Percentiles rank a stretch among this genome's conserved stretches.
These are phyloP conservation scores for Rhynchosporium graminicola DNA, from an alignment of 2,329 filamentous ascomycete genomes.

Conservation along the genomic window DNA sequence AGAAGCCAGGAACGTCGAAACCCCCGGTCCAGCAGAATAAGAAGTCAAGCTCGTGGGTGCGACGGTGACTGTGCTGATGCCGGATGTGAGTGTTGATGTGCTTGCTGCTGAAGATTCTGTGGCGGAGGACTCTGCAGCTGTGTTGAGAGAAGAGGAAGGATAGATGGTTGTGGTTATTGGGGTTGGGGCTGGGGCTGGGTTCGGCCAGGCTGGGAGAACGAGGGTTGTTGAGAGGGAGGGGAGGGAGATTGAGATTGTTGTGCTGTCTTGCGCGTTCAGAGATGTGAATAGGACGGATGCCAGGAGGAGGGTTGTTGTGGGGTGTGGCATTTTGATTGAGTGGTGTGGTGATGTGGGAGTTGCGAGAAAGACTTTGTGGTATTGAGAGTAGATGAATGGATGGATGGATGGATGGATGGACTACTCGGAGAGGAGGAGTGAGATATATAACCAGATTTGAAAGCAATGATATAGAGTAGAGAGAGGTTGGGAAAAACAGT, in stretches of 20 bases:
- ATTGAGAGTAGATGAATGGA: too few species aligned
- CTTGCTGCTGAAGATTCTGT: neutral
- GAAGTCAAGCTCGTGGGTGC: too few species aligned
- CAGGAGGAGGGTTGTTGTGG: slow-evolving; percentile 4
- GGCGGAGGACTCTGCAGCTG: neutral
- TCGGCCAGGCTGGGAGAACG: slow-evolving; percentile 22
- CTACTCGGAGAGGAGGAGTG: neutral
- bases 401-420: neutral
- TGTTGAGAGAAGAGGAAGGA: slow-evolving; percentile 14
- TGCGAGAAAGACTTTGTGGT: neutral
- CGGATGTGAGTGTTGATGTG: neutral
- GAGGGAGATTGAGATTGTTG: slow-evolving; percentile 6
- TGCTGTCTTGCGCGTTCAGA: neutral
- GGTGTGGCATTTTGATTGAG: neutral
- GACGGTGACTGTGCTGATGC: neutral
- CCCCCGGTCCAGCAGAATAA: too few species aligned
- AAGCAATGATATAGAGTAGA: neutral
- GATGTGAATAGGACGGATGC: neutral
- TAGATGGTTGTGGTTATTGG: slow-evolving; percentile 29
- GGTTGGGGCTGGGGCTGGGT: slow-evolving; percentile 28
- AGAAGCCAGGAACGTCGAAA: too few species aligned
- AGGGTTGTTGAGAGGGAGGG: neutral
- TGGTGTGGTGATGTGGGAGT: neutral
- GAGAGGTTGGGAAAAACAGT: slow-evolving; percentile 1
- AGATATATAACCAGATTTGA: neutral